Evolutionary conservation across 2,329 filamentous ascomycete species (phyloP).

Genomic region (Eutypa lata): DNA sequence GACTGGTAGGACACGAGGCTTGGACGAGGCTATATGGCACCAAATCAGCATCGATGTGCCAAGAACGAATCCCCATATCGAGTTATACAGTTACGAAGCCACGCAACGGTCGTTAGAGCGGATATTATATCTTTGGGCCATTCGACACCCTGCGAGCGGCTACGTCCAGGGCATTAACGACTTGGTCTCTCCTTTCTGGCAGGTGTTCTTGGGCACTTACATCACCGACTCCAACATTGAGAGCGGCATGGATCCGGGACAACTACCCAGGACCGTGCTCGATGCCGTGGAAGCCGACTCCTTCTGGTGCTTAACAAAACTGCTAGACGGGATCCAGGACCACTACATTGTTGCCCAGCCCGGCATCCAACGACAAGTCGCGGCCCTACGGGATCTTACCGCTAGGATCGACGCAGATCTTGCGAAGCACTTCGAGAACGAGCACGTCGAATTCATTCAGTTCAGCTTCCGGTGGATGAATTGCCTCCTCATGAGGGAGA

Average conservation of each 20-base stretch:
- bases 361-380: constrained; percentile 91
- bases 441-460: constrained; percentile 97
- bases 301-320: constrained; percentile 97
- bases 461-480: constrained; percentile 99
- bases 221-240: constrained; percentile 93
- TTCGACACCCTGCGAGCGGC: constrained; percentile 92
- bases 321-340: constrained; percentile 98
- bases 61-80: constrained; percentile 91
- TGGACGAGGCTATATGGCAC: constrained; percentile 98
- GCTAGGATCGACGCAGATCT: constrained; percentile 81
- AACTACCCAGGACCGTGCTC: constrained; percentile 83
- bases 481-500: constrained; percentile 94
- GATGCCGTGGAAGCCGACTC: constrained; percentile 97
- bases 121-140: constrained; percentile 96
- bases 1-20: constrained; percentile 55
- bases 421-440: constrained; percentile 83
- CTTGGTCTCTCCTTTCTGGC: constrained; percentile 95
- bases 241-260: constrained; percentile 92
- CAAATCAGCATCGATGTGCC: constrained; percentile 99
- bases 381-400: constrained; percentile 83
- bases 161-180: constrained; percentile 99
- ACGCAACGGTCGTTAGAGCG: constrained; percentile 92
- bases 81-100: constrained; percentile 92
- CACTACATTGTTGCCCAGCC: constrained; percentile 98
- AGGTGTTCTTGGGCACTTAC: constrained; percentile 92